Conservation (phyloP, 2,329 filamentous ascomycete species). For the Cercospora canescens region DNA sequence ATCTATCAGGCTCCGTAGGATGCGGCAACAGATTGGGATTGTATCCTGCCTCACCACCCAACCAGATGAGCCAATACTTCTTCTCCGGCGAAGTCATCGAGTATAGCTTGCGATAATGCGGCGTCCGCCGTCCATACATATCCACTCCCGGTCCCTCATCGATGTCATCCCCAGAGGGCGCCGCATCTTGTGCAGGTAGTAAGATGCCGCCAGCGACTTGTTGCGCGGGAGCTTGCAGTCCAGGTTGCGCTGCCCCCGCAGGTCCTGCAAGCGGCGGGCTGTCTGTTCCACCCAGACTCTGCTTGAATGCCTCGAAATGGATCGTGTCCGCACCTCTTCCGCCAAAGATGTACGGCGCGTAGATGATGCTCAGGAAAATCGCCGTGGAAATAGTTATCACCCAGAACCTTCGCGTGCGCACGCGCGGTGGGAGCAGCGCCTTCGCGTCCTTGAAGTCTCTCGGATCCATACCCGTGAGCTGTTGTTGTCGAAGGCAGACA, state of each 20-base stretch:
- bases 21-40: conserved; percentile 63
- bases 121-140: background rate
- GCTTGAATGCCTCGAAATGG: background rate
- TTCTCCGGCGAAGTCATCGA: conserved; percentile 49
- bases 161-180: background rate
- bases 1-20: conserved; percentile 49
- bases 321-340: background rate
- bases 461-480: background rate
- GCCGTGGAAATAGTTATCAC: background rate
- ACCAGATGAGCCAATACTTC: conserved; percentile 53
- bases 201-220: background rate
- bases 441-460: conserved; percentile 3
- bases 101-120: conserved; percentile 12
- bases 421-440: background rate
- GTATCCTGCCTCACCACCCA: conserved; percentile 44
- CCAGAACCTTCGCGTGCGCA: conserved; percentile 1
- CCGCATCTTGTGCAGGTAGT: background rate
- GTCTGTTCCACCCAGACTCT: background rate
- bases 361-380: background rate
- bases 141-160: conserved; percentile 2
- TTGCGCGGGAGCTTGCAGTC: background rate
- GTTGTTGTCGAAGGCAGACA: background rate
- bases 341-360: background rate
- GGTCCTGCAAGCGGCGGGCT: background rate
- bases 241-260: background rate